phyloP scores from a whole-genome alignment of 768 basidiomycete species.

The Neoboletus brunneissimus region DNA sequence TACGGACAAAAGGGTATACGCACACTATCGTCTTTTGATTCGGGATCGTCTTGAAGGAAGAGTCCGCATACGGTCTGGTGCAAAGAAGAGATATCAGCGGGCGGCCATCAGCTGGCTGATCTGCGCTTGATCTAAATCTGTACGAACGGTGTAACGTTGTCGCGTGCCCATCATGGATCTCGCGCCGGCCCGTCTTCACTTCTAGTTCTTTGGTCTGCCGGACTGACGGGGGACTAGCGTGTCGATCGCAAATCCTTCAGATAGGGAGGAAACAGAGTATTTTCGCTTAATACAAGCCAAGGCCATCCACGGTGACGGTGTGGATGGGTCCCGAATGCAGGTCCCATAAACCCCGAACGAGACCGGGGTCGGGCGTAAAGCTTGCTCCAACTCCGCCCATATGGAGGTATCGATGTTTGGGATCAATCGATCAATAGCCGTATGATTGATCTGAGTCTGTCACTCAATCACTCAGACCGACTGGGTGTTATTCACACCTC shows the following conservation, averaged over 20 bases:
- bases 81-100: background rate
- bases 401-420: background rate
- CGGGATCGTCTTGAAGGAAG: conserved; percentile 24
- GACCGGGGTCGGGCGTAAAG: background rate
- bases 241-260: background rate
- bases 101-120: background rate
- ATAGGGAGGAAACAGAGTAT: background rate
- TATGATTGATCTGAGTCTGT: too few species aligned
- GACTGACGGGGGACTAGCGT: background rate
- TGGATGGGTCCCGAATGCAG: background rate
- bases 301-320: background rate
- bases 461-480: background rate
- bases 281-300: background rate
- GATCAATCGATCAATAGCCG: too few species aligned
- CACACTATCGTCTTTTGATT: conserved; percentile 8
- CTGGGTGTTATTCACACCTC: background rate
- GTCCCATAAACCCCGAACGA: background rate
- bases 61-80: conserved; percentile 9
- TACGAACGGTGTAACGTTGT: conserved; percentile 19
- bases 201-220: background rate
- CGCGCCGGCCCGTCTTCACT: background rate
- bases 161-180: conserved; percentile 14
- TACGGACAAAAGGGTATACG: background rate
- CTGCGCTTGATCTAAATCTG: background rate
- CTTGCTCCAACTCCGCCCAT: background rate